Conservation (phyloP, 352 stramenopile species). For the Phytophthora parvispora region DNA sequence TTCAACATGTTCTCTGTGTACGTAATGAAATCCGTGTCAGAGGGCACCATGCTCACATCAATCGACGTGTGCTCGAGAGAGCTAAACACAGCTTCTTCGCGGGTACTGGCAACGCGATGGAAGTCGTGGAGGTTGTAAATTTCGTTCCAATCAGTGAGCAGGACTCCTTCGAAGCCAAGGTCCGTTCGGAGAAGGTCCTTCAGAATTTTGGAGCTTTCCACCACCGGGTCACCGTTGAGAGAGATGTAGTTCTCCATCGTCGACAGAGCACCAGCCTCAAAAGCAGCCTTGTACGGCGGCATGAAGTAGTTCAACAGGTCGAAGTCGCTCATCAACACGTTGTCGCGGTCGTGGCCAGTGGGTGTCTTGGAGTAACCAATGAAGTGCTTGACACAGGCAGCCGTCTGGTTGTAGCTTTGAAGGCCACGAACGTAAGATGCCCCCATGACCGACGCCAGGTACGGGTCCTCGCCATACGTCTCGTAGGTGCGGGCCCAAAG, state of each 20-base stretch:
- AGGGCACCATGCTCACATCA: slow-evolving; percentile 92
- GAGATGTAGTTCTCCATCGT: slow-evolving; percentile 95
- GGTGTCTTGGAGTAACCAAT: slow-evolving; percentile 75
- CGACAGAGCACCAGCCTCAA: slow-evolving; percentile 77
- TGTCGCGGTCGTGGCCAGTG: slow-evolving; percentile 17
- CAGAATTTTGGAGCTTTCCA: slow-evolving; percentile 77
- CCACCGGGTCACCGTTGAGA: slow-evolving; percentile 88
- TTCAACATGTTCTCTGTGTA: slow-evolving; percentile 51
- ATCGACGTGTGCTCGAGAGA: slow-evolving; percentile 79
- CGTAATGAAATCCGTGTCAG: slow-evolving; percentile 53
- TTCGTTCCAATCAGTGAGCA: slow-evolving; percentile 92
- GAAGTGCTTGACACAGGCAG: slow-evolving; percentile 90
- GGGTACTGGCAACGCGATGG: slow-evolving; percentile 50
- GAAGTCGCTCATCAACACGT: slow-evolving; percentile 40
- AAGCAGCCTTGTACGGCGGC: slow-evolving; percentile 77
- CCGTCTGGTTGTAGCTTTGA: slow-evolving; percentile 67
- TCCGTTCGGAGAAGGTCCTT: slow-evolving; percentile 75
- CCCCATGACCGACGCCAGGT: slow-evolving; percentile 83
- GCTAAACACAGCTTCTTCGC: slow-evolving; percentile 61
- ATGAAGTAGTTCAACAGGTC: slow-evolving; percentile 83
- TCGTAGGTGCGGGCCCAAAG: slow-evolving; percentile 91
- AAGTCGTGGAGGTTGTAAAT: slow-evolving; percentile 87
- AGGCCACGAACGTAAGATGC: slow-evolving; percentile 75
- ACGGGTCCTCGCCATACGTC: slow-evolving; percentile 93
- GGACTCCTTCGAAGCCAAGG: slow-evolving; percentile 83